Conservation (phyloP, 306 rosid species). For the Rosa multiflora region DNA sequence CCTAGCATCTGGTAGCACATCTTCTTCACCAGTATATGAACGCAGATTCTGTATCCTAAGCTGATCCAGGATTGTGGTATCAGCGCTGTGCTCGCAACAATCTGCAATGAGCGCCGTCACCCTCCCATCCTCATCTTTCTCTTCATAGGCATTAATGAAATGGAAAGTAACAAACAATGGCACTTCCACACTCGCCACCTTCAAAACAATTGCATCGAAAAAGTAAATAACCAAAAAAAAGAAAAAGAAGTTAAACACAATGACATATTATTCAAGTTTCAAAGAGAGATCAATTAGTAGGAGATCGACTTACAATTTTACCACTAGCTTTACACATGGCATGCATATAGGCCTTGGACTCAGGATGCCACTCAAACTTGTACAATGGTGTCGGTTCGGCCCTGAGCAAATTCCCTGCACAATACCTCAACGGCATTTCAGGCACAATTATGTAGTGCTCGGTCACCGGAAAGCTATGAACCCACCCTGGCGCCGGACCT, state of each 20-base stretch:
- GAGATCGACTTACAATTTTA: conserved; percentile 49
- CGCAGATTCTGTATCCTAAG: conserved; percentile 73
- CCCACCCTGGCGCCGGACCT: conserved; percentile 88
- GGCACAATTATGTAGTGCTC: conserved; percentile 76
- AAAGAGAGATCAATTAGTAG: not conserved
- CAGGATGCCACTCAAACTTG: conserved; percentile 89
- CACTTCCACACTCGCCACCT: conserved; percentile 91
- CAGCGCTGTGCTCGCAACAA: conserved; percentile 84
- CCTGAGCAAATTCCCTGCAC: conserved; percentile 73
- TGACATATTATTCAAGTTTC: not conserved
- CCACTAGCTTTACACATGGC: conserved; percentile 85
- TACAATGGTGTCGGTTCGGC: conserved; percentile 89
- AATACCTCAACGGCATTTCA: conserved; percentile 85
- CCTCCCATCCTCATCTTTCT: conserved; percentile 79
- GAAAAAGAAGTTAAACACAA: not conserved
- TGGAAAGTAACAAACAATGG: conserved; percentile 83
- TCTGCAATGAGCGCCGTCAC: conserved; percentile 64
- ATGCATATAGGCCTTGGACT: conserved; percentile 69
- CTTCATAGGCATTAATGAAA: conserved; percentile 91
- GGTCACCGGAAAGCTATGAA: conserved; percentile 83
- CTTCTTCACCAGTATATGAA: conserved; percentile 40
- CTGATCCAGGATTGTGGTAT: conserved; percentile 57
- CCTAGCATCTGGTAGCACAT: conserved; percentile 92
- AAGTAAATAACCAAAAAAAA: not conserved
- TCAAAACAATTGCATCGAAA: not conserved